Base-by-base conservation (phyloP, 2,329 filamentous ascomycete genomes). In the Sphaceloma murrayae region DNA sequence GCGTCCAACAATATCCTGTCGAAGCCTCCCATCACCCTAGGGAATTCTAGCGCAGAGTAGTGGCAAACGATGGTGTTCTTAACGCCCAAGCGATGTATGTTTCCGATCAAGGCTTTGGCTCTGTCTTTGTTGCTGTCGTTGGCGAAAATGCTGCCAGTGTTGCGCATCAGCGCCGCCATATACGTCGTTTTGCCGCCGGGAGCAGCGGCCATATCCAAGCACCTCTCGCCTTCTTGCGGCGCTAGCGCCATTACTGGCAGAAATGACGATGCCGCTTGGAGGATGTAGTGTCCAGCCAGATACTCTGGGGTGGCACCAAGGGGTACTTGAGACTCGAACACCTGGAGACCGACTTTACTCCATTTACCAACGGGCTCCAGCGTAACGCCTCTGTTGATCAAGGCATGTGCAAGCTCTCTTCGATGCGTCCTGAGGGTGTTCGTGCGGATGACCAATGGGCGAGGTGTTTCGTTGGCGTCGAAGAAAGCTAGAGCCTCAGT, bases 401-500 rank as follows among this genome's bases (percentile, higher is more conserved):
- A 75, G 1, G 88, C 77, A 63, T 95, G 88, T 7, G 91, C 91
- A 13, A 98, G 80, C 51, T 94, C 88, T 53, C 78, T 67, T 53
- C 78, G 70, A 56, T 80, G 77, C 11, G 78, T 81, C 54, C 86
- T 82, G 48, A 98, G 76, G 6, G 89, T 98, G 66, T 98, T 98
- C 51, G 91, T 96, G 58, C 91, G 81, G 60, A 98, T 93, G 52
- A 98, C 91, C 47, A 98, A 80, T 3, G 91, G 91, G 42, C 91
- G 79, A 10, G 87, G 78, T 19, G 85, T 87, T 67, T 98, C 91
- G 78, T 98, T 98, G 56, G 89, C 89, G 67, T 98, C 91, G 68
- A 98, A 96, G 67, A 98, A 98, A 45, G 88, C 88, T 55, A 96
- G 93, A 0, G 91, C 91, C 67, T 98, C 91, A 55, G 82, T 80